Conservation (phyloP, 306 rosid genomes). For the Sicyos edulis region DNA sequence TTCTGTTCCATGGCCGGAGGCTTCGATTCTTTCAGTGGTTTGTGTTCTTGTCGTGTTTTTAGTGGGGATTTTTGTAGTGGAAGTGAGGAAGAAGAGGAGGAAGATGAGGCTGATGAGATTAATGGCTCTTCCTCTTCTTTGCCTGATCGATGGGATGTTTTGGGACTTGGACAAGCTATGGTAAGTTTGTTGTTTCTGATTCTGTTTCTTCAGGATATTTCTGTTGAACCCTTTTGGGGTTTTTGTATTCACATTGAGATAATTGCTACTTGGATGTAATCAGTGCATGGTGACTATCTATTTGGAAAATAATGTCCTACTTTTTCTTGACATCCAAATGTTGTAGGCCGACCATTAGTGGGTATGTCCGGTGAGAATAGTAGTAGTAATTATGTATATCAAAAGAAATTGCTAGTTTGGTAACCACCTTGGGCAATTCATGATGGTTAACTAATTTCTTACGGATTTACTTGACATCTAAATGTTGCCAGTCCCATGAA, state of each 20-base stretch:
- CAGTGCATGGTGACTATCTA: too few species aligned
- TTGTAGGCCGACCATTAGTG: too few species aligned
- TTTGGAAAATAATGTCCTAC: too few species aligned
- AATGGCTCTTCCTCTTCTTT: conserved; percentile 29
- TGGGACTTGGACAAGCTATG: conserved; percentile 99
- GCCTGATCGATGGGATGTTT: conserved; percentile 82
- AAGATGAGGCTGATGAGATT: conserved; percentile 24
- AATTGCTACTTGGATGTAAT: not conserved
- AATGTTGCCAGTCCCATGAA: too few species aligned
- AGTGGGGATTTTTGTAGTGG: conserved; percentile 22
- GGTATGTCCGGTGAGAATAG: too few species aligned
- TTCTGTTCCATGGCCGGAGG: conserved; percentile 23
- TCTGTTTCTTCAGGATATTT: not conserved
- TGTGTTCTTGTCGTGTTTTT: conserved; percentile 22
- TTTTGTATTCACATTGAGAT: not conserved
- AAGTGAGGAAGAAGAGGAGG: conserved; percentile 30
- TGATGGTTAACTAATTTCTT: too few species aligned
- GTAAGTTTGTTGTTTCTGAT: conserved; percentile 27
- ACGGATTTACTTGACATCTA: too few species aligned
- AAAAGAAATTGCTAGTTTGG: too few species aligned
- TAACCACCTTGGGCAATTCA: too few species aligned
- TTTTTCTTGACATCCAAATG: too few species aligned
- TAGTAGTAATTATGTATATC: too few species aligned
- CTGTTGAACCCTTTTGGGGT: not conserved
- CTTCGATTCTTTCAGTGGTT: conserved; percentile 18